Conservation (phyloP, 2,329 filamentous ascomycete genomes). For the Aspergillus awamori region DNA sequence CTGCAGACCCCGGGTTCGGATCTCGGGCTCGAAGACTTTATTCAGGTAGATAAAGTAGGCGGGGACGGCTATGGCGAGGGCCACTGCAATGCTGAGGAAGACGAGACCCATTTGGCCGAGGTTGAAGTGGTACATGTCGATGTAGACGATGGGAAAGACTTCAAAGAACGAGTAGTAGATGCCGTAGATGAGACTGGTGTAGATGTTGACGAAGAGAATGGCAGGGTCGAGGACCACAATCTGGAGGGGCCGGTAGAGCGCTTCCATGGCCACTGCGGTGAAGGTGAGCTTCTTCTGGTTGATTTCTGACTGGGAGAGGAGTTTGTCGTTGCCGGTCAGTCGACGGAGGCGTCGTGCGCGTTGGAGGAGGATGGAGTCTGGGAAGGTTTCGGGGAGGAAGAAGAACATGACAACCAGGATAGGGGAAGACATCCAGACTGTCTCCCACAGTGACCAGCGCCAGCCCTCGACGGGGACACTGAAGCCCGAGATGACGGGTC, state of each 20-base stretch:
- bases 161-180: conserved; percentile 62
- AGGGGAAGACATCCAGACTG: conserved; percentile 41
- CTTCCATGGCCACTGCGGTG: conserved; percentile 36
- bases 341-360: conserved; percentile 64
- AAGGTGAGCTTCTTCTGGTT: conserved; percentile 46
- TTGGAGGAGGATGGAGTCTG: conserved; percentile 62
- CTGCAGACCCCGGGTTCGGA: conserved; percentile 52
- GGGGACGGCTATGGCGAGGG: conserved; percentile 50
- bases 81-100: conserved; percentile 59
- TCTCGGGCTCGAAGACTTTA: conserved; percentile 54
- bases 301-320: conserved; percentile 64
- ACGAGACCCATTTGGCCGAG: conserved; percentile 60
- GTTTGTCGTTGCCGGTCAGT: conserved; percentile 53
- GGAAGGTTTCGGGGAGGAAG: conserved; percentile 65
- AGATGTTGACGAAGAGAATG: conserved; percentile 63
- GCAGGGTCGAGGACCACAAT: conserved; percentile 65
- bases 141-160: conserved; percentile 67
- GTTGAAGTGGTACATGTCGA: conserved; percentile 61
- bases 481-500: conserved; percentile 64
- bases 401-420: conserved; percentile 63
- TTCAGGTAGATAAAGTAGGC: conserved; percentile 57
- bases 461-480: conserved; percentile 50
- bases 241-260: conserved; percentile 63
- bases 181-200: conserved; percentile 60
- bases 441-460: conserved; percentile 27